Base-by-base conservation (phyloP, 345 rosid genomes). In the Stellera chamaejasme region DNA sequence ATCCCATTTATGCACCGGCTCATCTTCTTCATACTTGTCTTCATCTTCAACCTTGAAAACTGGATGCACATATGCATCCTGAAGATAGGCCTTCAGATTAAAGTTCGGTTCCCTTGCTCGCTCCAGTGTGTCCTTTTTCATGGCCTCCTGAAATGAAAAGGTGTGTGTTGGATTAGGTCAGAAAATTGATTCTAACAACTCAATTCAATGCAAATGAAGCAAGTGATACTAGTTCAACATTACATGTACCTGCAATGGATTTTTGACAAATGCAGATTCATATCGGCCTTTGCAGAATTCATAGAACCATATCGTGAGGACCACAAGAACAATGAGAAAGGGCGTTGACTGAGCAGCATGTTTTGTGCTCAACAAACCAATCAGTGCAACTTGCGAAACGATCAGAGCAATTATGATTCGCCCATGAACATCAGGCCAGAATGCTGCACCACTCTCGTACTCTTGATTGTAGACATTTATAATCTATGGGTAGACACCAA, bases 361-460 rank as follows among this genome's bases (percentile, higher is more conserved):
- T 61, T 79, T 83, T 19, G 96, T 84, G 47, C 72, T 66, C 67
- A 92, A 32, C 63, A 92, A 66, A 59, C 98, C 98, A 71, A 92
- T 67, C 26, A 92, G 60, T 66, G 83, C 77, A 65, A 92, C 39
- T 72, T 92, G 98, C 6, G 96, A 88, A 65, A 88, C 77, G 48
- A 92, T 48, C 76, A 92, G 63, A 45, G 87, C 96, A 2, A 47
- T 10, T 43, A 88, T 72, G 42, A 92, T 10, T 10, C 95, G 88
- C 13, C 75, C 83, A 48, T 92, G 96, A 60, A 92, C 96, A 56
- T 79, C 95, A 2, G 98, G 98, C 98, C 98, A 92, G 69, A 88
- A 92, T 51, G 92, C 95, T 8, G 90, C 96, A 8, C 60, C 95
- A 50, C 98, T 88, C 68, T 88, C 98, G 8, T 92, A 92, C 67